A percentile compares a stretch with the other conserved stretches of the same genome.
These are phyloP conservation scores for Croton setiger DNA, from an alignment of 441 rosid genomes.

Conservation along the genomic window DNA sequence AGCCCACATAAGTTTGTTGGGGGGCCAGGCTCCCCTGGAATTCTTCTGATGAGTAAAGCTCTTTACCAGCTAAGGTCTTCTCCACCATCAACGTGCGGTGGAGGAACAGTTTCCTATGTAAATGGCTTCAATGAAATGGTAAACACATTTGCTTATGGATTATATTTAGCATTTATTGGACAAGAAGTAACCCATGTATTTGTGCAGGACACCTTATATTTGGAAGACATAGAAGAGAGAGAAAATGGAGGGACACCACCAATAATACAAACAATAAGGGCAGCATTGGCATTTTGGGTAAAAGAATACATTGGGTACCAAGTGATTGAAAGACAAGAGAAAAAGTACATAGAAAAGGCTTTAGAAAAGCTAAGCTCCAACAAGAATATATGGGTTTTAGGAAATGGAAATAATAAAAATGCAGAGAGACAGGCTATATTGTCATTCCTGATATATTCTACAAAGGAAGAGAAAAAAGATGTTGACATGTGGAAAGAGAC, in stretches of 20 bases:
- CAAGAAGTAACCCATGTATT: no score
- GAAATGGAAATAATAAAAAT: conserved; percentile 18
- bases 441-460: conserved; percentile 49
- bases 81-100: conserved; percentile 66
- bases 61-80: conserved; percentile 42
- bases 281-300: conserved; percentile 56
- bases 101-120: conserved; percentile 59
- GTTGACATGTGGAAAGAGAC: conserved; percentile 40
- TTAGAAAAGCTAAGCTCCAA: conserved; percentile 42
- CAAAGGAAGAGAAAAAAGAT: conserved; percentile 10
- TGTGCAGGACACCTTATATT: conserved; percentile 52
- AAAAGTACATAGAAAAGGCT: conserved; percentile 36
- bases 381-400: conserved; percentile 41
- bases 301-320: conserved; percentile 42
- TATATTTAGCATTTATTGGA: background rate
- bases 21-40: conserved; percentile 61
- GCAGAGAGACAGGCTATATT: conserved; percentile 41
- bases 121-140: conserved; percentile 53
- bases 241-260: conserved; percentile 65
- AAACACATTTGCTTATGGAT: background rate
- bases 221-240: conserved; percentile 50
- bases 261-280: conserved; percentile 51
- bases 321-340: conserved; percentile 38
- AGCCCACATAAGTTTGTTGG: conserved; percentile 66
- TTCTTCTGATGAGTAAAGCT: conserved; percentile 46